Percentiles rank a stretch among this genome's conserved stretches.
phyloP scores from a whole-genome alignment of 768 basidiomycete species.

The Obba rivulosa region DNA sequence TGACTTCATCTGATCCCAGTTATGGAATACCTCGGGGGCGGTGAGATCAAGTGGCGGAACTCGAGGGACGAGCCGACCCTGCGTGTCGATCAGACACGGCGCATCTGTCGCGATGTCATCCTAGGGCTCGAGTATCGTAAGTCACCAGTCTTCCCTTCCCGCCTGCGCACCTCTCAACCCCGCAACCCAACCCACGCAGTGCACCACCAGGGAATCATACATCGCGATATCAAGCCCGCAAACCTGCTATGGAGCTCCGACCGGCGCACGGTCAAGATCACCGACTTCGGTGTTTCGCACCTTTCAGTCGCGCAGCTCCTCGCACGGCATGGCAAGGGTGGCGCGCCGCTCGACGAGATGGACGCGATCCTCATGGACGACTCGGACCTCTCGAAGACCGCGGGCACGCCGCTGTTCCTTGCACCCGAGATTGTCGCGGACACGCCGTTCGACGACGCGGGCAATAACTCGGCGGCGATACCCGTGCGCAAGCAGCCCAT shows the following conservation, averaged over 20 bases:
- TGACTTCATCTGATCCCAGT: slow-evolving; percentile 41
- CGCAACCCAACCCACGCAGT: slow-evolving; percentile 44
- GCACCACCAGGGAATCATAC: slow-evolving; percentile 96
- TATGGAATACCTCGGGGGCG: slow-evolving; percentile 94
- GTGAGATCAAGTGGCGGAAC: slow-evolving; percentile 89
- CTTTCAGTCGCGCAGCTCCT: slow-evolving; percentile 87
- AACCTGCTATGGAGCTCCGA: slow-evolving; percentile 91
- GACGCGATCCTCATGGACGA: slow-evolving; percentile 77
- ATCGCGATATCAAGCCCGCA: slow-evolving; percentile 98
- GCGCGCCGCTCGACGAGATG: slow-evolving; percentile 24
- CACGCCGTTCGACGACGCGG: slow-evolving; percentile 19
- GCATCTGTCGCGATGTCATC: slow-evolving; percentile 89
- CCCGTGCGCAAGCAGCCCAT: slow-evolving; percentile 46
- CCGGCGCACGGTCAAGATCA: slow-evolving; percentile 89
- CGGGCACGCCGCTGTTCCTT: slow-evolving; percentile 93
- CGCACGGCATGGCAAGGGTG: slow-evolving; percentile 52
- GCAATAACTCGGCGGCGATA: slow-evolving; percentile 25
- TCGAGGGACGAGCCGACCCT: slow-evolving; percentile 64
- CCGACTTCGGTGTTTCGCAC: slow-evolving; percentile 96
- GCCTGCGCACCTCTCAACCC: slow-evolving; percentile 9
- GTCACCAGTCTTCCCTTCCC: slow-evolving; percentile 29
- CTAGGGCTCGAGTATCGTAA: slow-evolving; percentile 92
- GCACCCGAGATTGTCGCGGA: slow-evolving; percentile 93
- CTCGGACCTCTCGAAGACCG: slow-evolving; percentile 81
- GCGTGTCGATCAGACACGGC: slow-evolving; percentile 74